phyloP scores from a whole-genome alignment of 2,329 filamentous ascomycete species.

The Leptographium radiaticola region DNA sequence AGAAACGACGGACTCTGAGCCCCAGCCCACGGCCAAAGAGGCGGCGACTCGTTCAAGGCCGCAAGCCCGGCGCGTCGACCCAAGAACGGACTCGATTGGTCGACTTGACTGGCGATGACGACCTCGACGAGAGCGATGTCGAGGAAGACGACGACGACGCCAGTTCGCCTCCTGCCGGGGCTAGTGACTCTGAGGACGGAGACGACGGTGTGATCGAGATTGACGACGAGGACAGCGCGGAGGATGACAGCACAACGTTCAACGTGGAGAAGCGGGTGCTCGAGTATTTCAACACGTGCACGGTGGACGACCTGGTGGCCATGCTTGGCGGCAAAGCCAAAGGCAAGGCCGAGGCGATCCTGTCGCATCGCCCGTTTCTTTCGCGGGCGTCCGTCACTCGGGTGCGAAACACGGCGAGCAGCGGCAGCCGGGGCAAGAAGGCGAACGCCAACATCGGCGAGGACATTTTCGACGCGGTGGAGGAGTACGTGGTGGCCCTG shows the following conservation, averaged over 20 bases:
- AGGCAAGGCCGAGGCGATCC: slow-evolving; percentile 53
- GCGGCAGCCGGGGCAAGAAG: slow-evolving; percentile 24
- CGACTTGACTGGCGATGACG: slow-evolving; percentile 9
- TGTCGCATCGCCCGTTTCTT: slow-evolving; percentile 63
- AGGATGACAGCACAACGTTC: not conserved
- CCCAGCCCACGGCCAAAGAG: slow-evolving; percentile 11
- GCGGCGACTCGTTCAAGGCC: slow-evolving; percentile 17
- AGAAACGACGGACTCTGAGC: slow-evolving; percentile 5
- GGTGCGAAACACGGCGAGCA: slow-evolving; percentile 39
- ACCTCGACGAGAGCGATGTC: slow-evolving; percentile 28
- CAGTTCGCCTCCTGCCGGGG: not conserved
- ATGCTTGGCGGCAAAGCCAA: slow-evolving; percentile 59
- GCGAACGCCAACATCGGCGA: slow-evolving; percentile 37
- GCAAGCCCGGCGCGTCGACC: slow-evolving; percentile 13
- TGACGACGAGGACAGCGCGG: slow-evolving; percentile 4
- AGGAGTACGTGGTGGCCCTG: slow-evolving; percentile 69
- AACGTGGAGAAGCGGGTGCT: slow-evolving; percentile 38
- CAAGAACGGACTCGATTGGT: slow-evolving; percentile 7
- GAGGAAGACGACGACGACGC: slow-evolving; percentile 20
- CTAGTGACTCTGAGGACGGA: slow-evolving; percentile 21
- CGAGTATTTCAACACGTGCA: slow-evolving; percentile 71
- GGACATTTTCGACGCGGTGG: slow-evolving; percentile 34
- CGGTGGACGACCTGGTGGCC: slow-evolving; percentile 63
- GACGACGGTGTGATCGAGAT: slow-evolving; percentile 6
- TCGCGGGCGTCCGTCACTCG: slow-evolving; percentile 51